Evolutionary conservation across 805 yeast genomes (phyloP), one percentile per base, ranked within the genome.

Genomic region (Yamadazyma takamatsuzukensis): DNA sequence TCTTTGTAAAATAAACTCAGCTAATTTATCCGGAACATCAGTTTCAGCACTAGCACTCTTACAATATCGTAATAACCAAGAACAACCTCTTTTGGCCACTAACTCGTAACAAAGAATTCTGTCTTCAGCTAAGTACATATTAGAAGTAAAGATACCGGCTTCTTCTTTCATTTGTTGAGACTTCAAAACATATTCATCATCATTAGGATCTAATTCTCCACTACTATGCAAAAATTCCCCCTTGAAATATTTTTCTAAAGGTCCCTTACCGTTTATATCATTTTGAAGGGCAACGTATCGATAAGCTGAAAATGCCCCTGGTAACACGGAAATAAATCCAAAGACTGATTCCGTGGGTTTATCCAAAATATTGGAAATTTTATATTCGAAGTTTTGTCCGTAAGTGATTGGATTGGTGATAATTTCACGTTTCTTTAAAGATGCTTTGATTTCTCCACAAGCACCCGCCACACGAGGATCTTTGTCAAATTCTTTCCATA

Each of bases 101-200:
- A 78, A 70, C 45, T 78, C 84, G 48, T 73, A 75, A 55, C 84
- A 78, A 39, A 78, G 61, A 44, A 78, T 78, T 46, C 84, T 73
- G 48, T 78, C 84, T 54, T 78, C 84, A 35, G 84, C 84, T 43
- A 78, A 59, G 47, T 78, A 78, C 84, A 78, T 78, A 50, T 78
- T 78, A 36, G 78, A 76, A 15, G 80, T 73, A 61, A 78, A 78
- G 42, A 78, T 77, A 2, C 72, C 72, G 1, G 72, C 70, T 41
- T 66, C 70, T 34, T 64, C 68, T 34, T 61, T 54, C 44, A 61
- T 36, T 44, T 59, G 51, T 9, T 46, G 49, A 12, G 54, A 49
- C 41, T 67, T 67, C 39, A 66, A 47, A 28, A 56, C 59, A 36
- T 56, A 61, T 37, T 67, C 72, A 45, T 73, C 78, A 32, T 71